These are phyloP conservation scores for Sporisorium reilianum DNA, from an alignment of 1,284 basidiomycete species.

Conservation along the genomic window DNA sequence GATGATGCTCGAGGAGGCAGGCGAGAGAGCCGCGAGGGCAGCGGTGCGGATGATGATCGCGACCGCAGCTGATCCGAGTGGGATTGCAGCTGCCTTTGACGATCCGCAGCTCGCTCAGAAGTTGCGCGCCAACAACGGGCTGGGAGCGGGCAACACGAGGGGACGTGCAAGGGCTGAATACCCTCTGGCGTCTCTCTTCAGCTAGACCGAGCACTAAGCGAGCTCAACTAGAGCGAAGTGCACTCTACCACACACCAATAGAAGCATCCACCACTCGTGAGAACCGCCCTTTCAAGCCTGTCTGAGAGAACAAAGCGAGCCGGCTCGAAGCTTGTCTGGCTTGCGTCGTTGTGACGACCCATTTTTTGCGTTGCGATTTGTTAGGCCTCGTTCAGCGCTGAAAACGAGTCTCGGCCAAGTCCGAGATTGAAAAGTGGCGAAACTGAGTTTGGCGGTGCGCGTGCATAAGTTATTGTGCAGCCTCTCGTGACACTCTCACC, in stretches of 20 bases:
- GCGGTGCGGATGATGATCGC: constrained; percentile 49
- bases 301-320: neutral
- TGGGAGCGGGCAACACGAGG: constrained; percentile 26
- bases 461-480: constrained; percentile 11
- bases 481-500: neutral
- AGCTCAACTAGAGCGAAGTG: neutral
- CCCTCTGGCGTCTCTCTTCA: constrained; percentile 40
- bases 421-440: constrained; percentile 25
- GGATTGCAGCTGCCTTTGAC: constrained; percentile 48
- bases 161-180: constrained; percentile 45
- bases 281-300: neutral
- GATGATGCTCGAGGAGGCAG: constrained; percentile 44
- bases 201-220: constrained; percentile 11
- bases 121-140: constrained; percentile 33
- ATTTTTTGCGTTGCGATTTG: neutral
- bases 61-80: constrained; percentile 41
- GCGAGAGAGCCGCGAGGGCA: constrained; percentile 39
- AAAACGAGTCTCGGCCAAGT: constrained; percentile 40
- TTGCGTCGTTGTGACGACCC: too few species aligned
- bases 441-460: neutral
- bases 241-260: neutral
- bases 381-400: constrained; percentile 6
- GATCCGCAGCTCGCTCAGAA: constrained; percentile 41
- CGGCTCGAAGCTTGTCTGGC: neutral
- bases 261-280: constrained; percentile 2